These are phyloP conservation scores for Narthecium ossifragum DNA, from an alignment of 106 monocot species.

Conservation along the genomic window DNA sequence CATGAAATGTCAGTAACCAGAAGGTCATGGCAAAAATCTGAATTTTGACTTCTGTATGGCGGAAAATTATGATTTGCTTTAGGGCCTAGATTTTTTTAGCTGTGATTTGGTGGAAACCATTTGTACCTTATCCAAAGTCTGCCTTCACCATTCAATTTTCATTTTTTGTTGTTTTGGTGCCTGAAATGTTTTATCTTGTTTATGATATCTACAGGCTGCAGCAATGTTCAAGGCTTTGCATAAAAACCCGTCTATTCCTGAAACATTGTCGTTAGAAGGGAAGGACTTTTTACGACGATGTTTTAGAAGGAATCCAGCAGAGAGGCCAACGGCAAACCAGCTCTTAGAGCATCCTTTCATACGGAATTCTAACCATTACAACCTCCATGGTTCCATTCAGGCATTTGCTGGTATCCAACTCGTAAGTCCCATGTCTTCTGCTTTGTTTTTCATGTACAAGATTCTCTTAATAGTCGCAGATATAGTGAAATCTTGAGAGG, in stretches of 20 bases:
- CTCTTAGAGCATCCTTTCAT: conserved; percentile 83
- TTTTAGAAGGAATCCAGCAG: conserved; percentile 76
- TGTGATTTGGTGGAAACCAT: too few species aligned
- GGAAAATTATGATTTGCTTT: too few species aligned
- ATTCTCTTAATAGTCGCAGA: too few species aligned
- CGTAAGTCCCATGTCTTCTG: conserved; percentile 20
- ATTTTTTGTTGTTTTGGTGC: background rate
- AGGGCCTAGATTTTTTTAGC: too few species aligned
- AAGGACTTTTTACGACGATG: conserved; percentile 69
- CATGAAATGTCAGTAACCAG: too few species aligned
- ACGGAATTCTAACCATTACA: conserved; percentile 36
- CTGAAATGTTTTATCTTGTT: background rate
- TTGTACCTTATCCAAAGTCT: too few species aligned
- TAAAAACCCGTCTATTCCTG: conserved; percentile 65
- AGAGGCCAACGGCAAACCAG: conserved; percentile 62
- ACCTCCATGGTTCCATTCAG: conserved; percentile 43
- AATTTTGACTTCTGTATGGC: too few species aligned
- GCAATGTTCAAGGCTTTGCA: conserved; percentile 91
- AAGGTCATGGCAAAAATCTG: too few species aligned
- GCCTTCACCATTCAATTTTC: too few species aligned
- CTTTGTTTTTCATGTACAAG: background rate
- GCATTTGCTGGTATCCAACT: conserved; percentile 54
- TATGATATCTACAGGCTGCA: conserved; percentile 40
- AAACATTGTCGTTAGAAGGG: conserved; percentile 67
- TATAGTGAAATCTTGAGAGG: too few species aligned